phyloP scores from a whole-genome alignment of 163 green algal species.

The Chlorella variabilis region DNA sequence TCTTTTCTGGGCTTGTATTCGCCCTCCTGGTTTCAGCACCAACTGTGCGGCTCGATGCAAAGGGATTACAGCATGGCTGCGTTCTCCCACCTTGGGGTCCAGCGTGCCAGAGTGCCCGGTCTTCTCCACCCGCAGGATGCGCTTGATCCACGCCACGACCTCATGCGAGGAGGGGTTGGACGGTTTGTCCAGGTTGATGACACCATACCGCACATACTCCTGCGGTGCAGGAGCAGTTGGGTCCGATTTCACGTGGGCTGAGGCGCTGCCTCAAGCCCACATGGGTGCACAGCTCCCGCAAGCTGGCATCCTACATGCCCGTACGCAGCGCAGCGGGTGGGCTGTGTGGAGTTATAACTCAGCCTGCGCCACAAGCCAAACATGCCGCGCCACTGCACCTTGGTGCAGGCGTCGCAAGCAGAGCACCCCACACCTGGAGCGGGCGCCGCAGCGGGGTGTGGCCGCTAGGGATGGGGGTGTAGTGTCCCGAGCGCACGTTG shows the following conservation, averaged over 20 bases:
- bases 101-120: conserved; percentile 98
- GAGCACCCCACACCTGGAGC: conserved; percentile 55
- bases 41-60: too few relatives aligned
- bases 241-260: too few relatives aligned
- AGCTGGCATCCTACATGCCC: too few relatives aligned
- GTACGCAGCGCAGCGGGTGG: too few relatives aligned
- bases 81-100: conserved; percentile 90
- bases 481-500: conserved; percentile 97
- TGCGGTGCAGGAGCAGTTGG: conserved; percentile 1
- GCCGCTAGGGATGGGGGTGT: conserved; percentile 96
- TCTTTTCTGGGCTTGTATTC: too few relatives aligned
- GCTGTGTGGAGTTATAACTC: too few relatives aligned
- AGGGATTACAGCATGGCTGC: background rate
- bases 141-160: conserved; percentile 96
- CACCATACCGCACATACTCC: conserved; percentile 90
- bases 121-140: conserved; percentile 98
- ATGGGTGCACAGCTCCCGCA: too few relatives aligned
- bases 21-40: too few relatives aligned
- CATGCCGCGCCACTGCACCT: too few relatives aligned
- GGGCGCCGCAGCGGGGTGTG: conserved; percentile 89
- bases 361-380: too few relatives aligned
- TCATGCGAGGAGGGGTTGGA: conserved; percentile 98
- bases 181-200: conserved; percentile 99
- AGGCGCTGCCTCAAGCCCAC: too few relatives aligned
- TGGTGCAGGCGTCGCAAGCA: too few relatives aligned